A percentile compares a stretch with the other conserved stretches of the same genome.
Conservation (phyloP, 169 alveolate species). For the Plasmodium adleri region DNA sequence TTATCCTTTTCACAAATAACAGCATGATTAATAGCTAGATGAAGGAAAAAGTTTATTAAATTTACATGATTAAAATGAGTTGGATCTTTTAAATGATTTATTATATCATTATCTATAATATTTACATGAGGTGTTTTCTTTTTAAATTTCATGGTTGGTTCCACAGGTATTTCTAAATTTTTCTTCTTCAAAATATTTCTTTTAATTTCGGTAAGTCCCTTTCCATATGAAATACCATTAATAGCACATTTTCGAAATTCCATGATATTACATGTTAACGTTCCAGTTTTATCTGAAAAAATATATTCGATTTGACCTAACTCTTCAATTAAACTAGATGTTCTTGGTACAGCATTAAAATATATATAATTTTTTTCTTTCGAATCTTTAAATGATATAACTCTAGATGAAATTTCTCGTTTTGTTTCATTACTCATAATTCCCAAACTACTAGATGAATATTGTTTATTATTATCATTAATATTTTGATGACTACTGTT, state of each 20-base stretch:
- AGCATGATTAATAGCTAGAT: constrained; percentile 80
- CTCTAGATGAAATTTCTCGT: constrained; percentile 15
- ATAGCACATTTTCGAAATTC: constrained; percentile 88
- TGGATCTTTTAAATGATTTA: constrained; percentile 78
- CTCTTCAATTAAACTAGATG: constrained; percentile 93
- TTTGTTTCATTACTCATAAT: background rate
- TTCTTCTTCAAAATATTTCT: constrained; percentile 80
- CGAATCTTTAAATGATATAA: constrained; percentile 25
- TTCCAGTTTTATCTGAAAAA: constrained; percentile 94
- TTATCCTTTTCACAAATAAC: constrained; percentile 79
- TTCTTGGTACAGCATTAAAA: constrained; percentile 92
- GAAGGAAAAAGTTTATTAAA: constrained; percentile 83
- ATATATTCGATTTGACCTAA: constrained; percentile 96
- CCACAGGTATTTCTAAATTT: constrained; percentile 79
- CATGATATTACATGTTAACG: constrained; percentile 96
- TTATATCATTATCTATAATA: constrained; percentile 81
- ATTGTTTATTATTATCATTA: background rate
- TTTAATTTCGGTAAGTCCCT: constrained; percentile 85
- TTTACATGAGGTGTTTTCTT: constrained; percentile 82
- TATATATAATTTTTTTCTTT: constrained; percentile 64
- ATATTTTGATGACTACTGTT: constrained; percentile 5
- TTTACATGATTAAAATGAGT: constrained; percentile 82
- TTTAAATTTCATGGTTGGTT: constrained; percentile 69
- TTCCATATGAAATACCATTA: constrained; percentile 85
- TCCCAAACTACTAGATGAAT: background rate